These are phyloP conservation scores for Arthroderma sp. DNA, from an alignment of 2,329 filamentous ascomycete species.

Conservation along the genomic window DNA sequence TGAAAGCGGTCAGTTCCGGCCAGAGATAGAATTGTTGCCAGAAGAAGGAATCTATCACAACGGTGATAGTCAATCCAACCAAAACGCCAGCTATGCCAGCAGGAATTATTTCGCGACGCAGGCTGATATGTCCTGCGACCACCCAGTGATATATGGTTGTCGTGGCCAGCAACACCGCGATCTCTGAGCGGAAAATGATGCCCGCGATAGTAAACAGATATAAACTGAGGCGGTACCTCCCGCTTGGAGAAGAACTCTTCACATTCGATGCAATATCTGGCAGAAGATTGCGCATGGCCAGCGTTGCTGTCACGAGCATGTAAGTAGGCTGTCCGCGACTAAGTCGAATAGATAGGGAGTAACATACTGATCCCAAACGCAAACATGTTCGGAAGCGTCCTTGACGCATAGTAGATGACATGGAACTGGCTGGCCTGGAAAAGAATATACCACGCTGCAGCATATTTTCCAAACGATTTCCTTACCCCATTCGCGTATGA, in stretches of 20 bases:
- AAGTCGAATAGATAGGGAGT: background rate
- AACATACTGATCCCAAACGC: slow-evolving; percentile 70
- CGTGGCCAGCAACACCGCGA: slow-evolving; percentile 65
- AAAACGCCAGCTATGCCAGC: slow-evolving; percentile 52
- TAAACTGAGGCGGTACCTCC: slow-evolving; percentile 51
- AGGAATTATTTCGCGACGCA: slow-evolving; percentile 44
- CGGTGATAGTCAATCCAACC: slow-evolving; percentile 55
- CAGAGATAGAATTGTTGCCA: slow-evolving; percentile 71
- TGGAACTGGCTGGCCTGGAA: slow-evolving; percentile 83
- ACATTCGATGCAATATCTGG: slow-evolving; percentile 22
- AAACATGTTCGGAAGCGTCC: slow-evolving; percentile 93
- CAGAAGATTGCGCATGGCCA: slow-evolving; percentile 36
- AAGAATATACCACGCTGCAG: slow-evolving; percentile 65
- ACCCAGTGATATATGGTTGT: slow-evolving; percentile 52
- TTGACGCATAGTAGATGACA: slow-evolving; percentile 78
- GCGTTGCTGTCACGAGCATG: slow-evolving; percentile 18
- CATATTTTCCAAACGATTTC: slow-evolving; percentile 52
- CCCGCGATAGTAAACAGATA: slow-evolving; percentile 67
- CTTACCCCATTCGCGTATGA: slow-evolving; percentile 52
- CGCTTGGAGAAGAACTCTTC: slow-evolving; percentile 19
- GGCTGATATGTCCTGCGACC: slow-evolving; percentile 38
- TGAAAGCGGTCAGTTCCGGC: slow-evolving; percentile 82
- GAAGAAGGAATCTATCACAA: slow-evolving; percentile 80
- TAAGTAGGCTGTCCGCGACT: background rate
- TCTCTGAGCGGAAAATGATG: slow-evolving; percentile 76